Conservation (phyloP, 345 rosid genomes). For the Salix koriyanagi region DNA sequence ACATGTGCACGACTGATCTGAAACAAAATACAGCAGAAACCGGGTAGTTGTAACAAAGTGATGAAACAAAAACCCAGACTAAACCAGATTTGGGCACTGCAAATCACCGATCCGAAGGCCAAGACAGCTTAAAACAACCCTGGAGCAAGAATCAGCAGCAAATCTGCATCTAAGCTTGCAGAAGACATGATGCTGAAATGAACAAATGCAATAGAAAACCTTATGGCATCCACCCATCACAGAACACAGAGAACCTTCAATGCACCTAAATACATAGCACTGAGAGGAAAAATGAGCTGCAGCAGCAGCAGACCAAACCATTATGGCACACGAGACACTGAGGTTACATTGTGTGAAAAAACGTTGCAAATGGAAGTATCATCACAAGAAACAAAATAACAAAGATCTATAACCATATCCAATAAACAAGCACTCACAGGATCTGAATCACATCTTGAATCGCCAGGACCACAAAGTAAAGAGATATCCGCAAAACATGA, state of each 20-base stretch:
- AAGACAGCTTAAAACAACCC: too few relatives aligned
- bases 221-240: neutral
- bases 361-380: neutral
- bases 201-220: too few relatives aligned
- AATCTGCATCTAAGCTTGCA: too few relatives aligned
- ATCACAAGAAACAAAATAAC: neutral
- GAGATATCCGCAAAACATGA: neutral
- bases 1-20: too few relatives aligned
- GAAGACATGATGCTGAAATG: too few relatives aligned
- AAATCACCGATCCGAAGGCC: too few relatives aligned
- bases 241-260: neutral
- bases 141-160: too few relatives aligned
- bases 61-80: too few relatives aligned
- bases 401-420: neutral
- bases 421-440: neutral
- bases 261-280: neutral
- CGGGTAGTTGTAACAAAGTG: too few relatives aligned
- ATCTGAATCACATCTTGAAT: neutral
- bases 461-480: neutral
- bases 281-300: neutral
- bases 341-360: neutral
- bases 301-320: neutral
- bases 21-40: too few relatives aligned
- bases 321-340: neutral
- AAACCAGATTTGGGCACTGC: too few relatives aligned